Evolutionary conservation across 2,329 filamentous ascomycete genomes (phyloP), one percentile per base, ranked within the genome.

Genomic region (Emergomyces pasteurianus): DNA sequence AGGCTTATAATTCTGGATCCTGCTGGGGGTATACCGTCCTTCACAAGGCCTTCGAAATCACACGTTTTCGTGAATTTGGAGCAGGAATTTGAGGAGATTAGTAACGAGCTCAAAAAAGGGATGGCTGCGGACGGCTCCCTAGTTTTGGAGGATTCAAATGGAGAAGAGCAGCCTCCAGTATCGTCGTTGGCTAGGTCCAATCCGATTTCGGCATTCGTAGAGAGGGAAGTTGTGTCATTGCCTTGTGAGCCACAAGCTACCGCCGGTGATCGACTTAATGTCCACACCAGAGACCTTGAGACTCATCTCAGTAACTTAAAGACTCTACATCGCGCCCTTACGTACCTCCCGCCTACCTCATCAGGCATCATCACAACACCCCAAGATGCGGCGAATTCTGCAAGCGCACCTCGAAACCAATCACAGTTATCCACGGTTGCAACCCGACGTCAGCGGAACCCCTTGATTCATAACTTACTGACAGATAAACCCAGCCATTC

Each of bases 401-500:
- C 78, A 16, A 67, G 67, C 28, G 63, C 68, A 42, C 64, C 70
- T 1, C 65, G 69, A 43, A 63, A 67, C 10, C 62, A 68, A 16
- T 63, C 70, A 31, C 73, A 75, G 59, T 64, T 72, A 9, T 75
- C 78, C 6, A 78, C 80, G 57, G 78, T 84, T 62, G 78, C 78
- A 61, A 84, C 82, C 59, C 79, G 81, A 72, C 77, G 81, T 73
- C 82, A 84, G 61, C 83, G 83, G 69, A 99, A 99, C 68, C 91
- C 92, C 0, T 79, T 99, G 1, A 94, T 99, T 53, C 91, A 99
- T 74, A 97, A 96, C 68, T 83, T 99, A 1, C 81, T 99, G 10
- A 99, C 94, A 1, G 94, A 99, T 75, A 95, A 96, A 69, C 92
- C 94, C 0, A 83, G 92, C 16, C 88, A 91, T 65, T 97, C 94